Evolutionary conservation across 2,329 filamentous ascomycete genomes (phyloP).

Genomic region (Lasiodiplodia gonubiensis): DNA sequence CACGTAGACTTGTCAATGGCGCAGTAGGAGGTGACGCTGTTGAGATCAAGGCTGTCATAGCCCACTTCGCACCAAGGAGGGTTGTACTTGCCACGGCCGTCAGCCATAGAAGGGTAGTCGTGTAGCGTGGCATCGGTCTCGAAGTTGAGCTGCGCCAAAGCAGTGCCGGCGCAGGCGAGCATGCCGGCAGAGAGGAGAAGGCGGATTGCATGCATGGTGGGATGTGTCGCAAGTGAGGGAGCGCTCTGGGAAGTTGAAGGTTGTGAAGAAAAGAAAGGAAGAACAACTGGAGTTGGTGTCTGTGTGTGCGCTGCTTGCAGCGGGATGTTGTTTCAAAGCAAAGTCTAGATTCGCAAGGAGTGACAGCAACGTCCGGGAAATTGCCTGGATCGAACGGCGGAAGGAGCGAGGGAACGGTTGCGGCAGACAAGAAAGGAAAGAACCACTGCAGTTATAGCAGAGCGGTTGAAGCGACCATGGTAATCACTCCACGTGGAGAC

Average conservation of each 20-base stretch:
- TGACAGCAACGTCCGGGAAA: neutral
- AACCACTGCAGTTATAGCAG: neutral
- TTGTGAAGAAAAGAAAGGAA: neutral
- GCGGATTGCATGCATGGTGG: neutral
- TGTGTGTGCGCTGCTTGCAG: conserved; percentile 16
- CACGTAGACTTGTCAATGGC: conserved; percentile 55
- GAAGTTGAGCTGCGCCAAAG: conserved; percentile 13
- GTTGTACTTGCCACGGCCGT: conserved; percentile 9
- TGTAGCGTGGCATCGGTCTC: conserved; percentile 26
- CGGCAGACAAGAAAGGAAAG: conserved; percentile 9
- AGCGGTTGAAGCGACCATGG: neutral
- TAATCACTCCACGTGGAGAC: neutral
- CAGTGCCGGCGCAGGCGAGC: conserved; percentile 10
- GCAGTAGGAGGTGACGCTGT: conserved; percentile 23
- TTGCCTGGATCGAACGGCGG: neutral
- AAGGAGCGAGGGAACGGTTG: conserved; percentile 2
- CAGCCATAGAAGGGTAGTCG: conserved; percentile 21
- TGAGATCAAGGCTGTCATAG: conserved; percentile 22
- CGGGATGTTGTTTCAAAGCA: neutral
- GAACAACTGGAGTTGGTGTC: neutral
- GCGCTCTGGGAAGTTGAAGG: neutral
- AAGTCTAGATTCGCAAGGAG: conserved; percentile 6
- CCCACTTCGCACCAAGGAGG: conserved; percentile 25
- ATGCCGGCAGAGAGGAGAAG: neutral
- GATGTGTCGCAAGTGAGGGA: neutral